Evolutionary conservation across 768 basidiomycete species (phyloP).

Genomic region (Russula compacta): DNA sequence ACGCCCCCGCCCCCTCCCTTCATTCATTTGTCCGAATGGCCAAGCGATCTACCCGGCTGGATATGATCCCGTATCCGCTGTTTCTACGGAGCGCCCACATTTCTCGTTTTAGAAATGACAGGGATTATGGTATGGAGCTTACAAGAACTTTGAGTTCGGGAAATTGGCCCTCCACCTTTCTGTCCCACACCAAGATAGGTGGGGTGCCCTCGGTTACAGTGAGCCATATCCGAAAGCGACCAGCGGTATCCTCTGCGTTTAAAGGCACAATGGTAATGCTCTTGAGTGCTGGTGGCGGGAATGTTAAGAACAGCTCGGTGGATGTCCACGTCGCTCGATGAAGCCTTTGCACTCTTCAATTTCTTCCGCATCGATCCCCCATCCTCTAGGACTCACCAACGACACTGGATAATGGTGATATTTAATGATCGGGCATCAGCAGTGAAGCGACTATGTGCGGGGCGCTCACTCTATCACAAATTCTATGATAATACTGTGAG

Average conservation of each 20-base stretch:
- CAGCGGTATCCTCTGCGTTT: conserved; percentile 74
- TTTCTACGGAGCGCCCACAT: conserved; percentile 38
- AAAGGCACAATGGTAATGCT: conserved; percentile 66
- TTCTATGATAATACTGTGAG: conserved; percentile 69
- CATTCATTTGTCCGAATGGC: conserved; percentile 70
- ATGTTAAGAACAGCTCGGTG: conserved; percentile 86
- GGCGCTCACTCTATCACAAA: conserved; percentile 76
- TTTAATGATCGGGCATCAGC: conserved; percentile 2
- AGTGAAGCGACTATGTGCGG: background rate
- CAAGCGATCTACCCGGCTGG: conserved; percentile 73
- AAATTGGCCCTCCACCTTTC: conserved; percentile 86
- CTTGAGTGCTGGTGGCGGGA: conserved; percentile 66
- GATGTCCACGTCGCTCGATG: conserved; percentile 92
- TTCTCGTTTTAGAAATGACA: conserved; percentile 4
- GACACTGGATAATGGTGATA: conserved; percentile 43
- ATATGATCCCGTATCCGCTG: conserved; percentile 78
- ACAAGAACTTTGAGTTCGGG: conserved; percentile 84
- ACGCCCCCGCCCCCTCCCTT: background rate
- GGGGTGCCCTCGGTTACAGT: conserved; percentile 29
- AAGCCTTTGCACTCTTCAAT: conserved; percentile 43
- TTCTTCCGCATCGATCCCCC: background rate
- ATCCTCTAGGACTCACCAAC: conserved; percentile 46
- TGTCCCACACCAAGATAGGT: conserved; percentile 69
- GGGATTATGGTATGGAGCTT: conserved; percentile 26
- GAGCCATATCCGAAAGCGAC: conserved; percentile 89